Conservation (phyloP, 352 stramenopile genomes). For the Pythium volutum region DNA sequence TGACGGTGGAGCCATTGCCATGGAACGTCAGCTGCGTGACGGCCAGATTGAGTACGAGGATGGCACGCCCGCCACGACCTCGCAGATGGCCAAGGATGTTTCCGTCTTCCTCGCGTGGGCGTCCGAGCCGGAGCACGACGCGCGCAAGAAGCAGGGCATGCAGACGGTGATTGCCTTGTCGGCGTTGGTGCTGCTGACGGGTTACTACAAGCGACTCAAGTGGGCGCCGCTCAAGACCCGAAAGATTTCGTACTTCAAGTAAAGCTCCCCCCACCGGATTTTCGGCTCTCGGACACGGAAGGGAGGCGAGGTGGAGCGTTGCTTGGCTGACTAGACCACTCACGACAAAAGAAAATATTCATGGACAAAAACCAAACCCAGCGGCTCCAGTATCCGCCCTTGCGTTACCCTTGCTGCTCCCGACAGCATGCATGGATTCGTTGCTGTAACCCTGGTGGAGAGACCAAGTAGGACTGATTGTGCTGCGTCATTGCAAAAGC, state of each 20-base stretch:
- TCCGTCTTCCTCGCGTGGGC: conserved; percentile 97
- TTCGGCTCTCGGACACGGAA: conserved; percentile 11
- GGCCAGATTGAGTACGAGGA: conserved; percentile 98
- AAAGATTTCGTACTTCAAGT: conserved; percentile 98
- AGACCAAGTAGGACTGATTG: too few relatives aligned
- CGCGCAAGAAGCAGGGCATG: conserved; percentile 97
- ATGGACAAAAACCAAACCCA: conserved; percentile 20
- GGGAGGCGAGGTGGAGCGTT: conserved; percentile 20
- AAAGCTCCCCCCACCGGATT: conserved; percentile 25
- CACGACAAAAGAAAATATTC: conserved; percentile 25
- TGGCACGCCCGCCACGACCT: conserved; percentile 95
- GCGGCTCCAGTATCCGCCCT: too few relatives aligned
- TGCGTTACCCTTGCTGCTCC: too few relatives aligned
- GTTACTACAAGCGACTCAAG: conserved; percentile 99
- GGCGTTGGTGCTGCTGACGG: conserved; percentile 90
- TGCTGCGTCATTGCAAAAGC: too few relatives aligned
- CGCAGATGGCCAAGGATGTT: conserved; percentile 98
- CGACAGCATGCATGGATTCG: too few relatives aligned
- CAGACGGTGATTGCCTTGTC: conserved; percentile 92
- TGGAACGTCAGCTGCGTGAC: conserved; percentile 97
- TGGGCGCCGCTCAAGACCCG: conserved; percentile 97
- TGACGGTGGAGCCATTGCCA: conserved; percentile 96
- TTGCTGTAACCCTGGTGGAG: too few relatives aligned
- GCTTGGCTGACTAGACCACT: conserved; percentile 27
- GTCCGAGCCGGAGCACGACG: conserved; percentile 96